Percentiles rank a stretch among this genome's conserved stretches.
These are phyloP conservation scores for Xerophyta viscosa DNA, from an alignment of 106 monocot genomes.

Conservation along the genomic window DNA sequence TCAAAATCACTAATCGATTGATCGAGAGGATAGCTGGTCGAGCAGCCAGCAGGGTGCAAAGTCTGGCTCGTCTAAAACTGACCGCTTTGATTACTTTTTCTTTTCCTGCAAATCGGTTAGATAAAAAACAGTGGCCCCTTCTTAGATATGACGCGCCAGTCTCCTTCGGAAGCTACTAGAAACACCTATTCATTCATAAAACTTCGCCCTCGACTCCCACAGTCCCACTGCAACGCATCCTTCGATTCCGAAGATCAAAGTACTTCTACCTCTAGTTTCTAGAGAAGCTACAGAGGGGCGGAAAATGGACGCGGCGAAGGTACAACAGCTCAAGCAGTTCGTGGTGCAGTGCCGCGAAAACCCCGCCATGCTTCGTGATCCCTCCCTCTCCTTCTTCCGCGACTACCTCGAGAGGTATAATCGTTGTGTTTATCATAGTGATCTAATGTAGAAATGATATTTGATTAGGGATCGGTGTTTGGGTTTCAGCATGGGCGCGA, in stretches of 20 bases:
- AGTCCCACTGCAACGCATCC: too few species aligned
- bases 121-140: too few species aligned
- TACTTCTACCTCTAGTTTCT: neutral
- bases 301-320: conserved; percentile 61
- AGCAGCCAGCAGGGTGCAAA: too few species aligned
- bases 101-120: too few species aligned
- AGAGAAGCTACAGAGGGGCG: neutral
- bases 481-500: conserved; percentile 62
- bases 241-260: neutral
- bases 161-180: neutral
- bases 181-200: neutral
- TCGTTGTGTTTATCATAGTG: neutral
- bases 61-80: too few species aligned
- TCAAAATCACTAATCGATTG: too few species aligned
- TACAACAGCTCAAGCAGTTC: conserved; percentile 59
- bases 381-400: conserved; percentile 40
- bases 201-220: too few species aligned
- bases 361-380: conserved; percentile 55
- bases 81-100: too few species aligned
- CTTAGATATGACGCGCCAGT: too few species aligned
- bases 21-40: too few species aligned
- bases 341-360: conserved; percentile 71
- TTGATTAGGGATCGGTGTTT: neutral
- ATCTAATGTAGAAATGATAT: neutral
- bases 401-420: conserved; percentile 77